Evolutionary conservation across 2,329 filamentous ascomycete genomes (phyloP).

Genomic region (Calonectria crousiana): DNA sequence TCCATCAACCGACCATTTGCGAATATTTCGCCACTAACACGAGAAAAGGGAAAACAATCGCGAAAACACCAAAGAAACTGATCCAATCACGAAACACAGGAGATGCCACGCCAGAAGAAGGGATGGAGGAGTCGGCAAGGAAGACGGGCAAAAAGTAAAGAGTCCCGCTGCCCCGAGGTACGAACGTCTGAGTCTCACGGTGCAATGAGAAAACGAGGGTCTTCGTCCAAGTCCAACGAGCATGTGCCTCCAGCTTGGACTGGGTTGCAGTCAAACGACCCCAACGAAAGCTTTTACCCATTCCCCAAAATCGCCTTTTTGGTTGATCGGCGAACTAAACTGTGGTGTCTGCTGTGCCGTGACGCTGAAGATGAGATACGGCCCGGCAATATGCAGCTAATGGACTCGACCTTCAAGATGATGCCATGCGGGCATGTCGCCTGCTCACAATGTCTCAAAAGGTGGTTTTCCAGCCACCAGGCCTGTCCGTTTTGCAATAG

Average conservation of each 20-base stretch:
- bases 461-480: slow-evolving; percentile 41
- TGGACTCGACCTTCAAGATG: slow-evolving; percentile 42
- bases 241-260: slow-evolving; percentile 31
- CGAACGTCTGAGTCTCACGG: not conserved
- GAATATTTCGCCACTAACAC: not conserved
- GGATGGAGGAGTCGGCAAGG: not conserved
- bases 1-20: not conserved
- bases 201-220: not conserved
- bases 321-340: slow-evolving; percentile 38
- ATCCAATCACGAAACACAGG: not conserved
- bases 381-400: slow-evolving; percentile 24
- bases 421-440: slow-evolving; percentile 53
- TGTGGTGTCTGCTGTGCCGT: slow-evolving; percentile 45
- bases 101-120: not conserved
- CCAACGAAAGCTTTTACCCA: slow-evolving; percentile 40
- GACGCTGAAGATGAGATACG: slow-evolving; percentile 34
- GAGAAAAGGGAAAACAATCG: not conserved
- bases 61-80: not conserved
- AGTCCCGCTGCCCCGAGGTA: not conserved
- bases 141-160: slow-evolving; percentile 1
- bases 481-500: slow-evolving; percentile 52
- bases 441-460: slow-evolving; percentile 45
- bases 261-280: slow-evolving; percentile 32
- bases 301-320: slow-evolving; percentile 46
- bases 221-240: slow-evolving; percentile 25